These are phyloP conservation scores for Suillus americanus DNA, from an alignment of 768 basidiomycete genomes.

Conservation along the genomic window DNA sequence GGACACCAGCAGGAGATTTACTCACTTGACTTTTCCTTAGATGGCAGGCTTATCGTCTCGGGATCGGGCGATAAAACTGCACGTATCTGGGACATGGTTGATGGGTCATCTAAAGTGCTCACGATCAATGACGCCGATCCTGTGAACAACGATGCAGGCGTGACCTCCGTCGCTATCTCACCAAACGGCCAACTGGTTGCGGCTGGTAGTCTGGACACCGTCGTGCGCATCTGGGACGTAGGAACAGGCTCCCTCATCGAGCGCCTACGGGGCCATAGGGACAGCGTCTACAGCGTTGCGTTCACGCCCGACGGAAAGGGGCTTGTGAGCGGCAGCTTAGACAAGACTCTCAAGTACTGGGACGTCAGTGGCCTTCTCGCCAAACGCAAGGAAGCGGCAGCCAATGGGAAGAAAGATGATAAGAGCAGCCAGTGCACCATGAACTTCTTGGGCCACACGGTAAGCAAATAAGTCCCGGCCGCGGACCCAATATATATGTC, in stretches of 20 bases:
- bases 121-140: constrained; percentile 22
- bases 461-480: constrained; percentile 3
- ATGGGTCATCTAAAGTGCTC: constrained; percentile 33
- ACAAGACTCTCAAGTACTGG: constrained; percentile 42
- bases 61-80: constrained; percentile 37
- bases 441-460: constrained; percentile 32
- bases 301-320: constrained; percentile 23
- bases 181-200: constrained; percentile 43
- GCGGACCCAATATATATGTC: neutral
- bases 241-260: constrained; percentile 33
- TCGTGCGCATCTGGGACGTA: constrained; percentile 53
- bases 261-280: constrained; percentile 26
- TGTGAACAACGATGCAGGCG: constrained; percentile 18
- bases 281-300: constrained; percentile 32
- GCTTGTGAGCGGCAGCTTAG: constrained; percentile 32
- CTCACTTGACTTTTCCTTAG: constrained; percentile 32
- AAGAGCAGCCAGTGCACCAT: constrained; percentile 27
- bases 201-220: constrained; percentile 51
- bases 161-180: constrained; percentile 30
- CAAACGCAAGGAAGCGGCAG: constrained; percentile 34
- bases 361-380: constrained; percentile 30
- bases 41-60: constrained; percentile 35
- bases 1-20: constrained; percentile 39
- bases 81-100: constrained; percentile 34
- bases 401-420: constrained; percentile 34